These are phyloP conservation scores for Leptomonas pyrrhocoris DNA, from an alignment of 208 protist species.

Conservation along the genomic window DNA sequence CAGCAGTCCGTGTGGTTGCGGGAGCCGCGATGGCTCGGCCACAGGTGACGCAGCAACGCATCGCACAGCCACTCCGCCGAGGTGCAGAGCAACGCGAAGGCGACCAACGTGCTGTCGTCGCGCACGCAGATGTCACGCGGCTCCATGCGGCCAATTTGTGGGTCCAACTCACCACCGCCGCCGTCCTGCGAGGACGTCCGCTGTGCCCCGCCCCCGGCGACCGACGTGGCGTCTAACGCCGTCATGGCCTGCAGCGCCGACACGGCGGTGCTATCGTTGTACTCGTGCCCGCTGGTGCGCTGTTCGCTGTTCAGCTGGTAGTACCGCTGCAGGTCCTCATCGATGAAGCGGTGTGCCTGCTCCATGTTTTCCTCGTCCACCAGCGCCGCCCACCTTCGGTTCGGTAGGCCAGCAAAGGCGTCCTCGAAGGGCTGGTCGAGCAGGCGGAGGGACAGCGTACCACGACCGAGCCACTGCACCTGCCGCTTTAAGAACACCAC, in stretches of 20 bases:
- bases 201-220: background rate
- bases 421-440: constrained; percentile 75
- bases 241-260: constrained; percentile 38
- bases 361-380: constrained; percentile 51
- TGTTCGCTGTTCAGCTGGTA: constrained; percentile 72
- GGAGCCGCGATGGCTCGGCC: constrained; percentile 23
- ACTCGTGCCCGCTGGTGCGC: constrained; percentile 83
- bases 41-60: constrained; percentile 47
- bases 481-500: constrained; percentile 70
- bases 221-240: constrained; percentile 24
- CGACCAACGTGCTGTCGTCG: constrained; percentile 70
- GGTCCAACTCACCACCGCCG: constrained; percentile 32
- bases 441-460: constrained; percentile 59
- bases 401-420: constrained; percentile 59
- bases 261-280: constrained; percentile 33
- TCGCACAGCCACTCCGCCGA: constrained; percentile 85
- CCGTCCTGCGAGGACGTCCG: background rate
- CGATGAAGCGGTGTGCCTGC: constrained; percentile 54
- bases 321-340: constrained; percentile 73
- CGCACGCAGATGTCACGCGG: constrained; percentile 59
- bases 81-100: constrained; percentile 70
- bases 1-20: constrained; percentile 49
- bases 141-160: constrained; percentile 48
- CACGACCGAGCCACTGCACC: constrained; percentile 57
- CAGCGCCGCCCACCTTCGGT: constrained; percentile 56